These are phyloP conservation scores for Heterobasidion annosum DNA, from an alignment of 1,284 basidiomycete species.

Conservation along the genomic window DNA sequence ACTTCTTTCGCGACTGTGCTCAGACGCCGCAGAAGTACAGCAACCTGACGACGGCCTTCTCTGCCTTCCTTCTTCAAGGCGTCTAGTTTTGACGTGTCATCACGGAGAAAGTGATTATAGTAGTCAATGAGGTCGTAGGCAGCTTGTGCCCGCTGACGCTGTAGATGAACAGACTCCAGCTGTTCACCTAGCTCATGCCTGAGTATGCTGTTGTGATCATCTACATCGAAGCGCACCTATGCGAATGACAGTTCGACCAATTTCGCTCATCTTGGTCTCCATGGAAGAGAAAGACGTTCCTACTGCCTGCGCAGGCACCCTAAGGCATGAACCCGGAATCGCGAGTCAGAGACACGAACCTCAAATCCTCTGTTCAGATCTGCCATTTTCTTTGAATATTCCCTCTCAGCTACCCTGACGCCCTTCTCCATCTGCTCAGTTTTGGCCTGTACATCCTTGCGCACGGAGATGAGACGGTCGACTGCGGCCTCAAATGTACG, in stretches of 20 bases:
- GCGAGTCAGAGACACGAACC: conserved; percentile 31
- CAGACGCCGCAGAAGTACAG: conserved; percentile 82
- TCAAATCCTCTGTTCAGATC: conserved; percentile 93
- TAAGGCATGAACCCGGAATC: neutral
- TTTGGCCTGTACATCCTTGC: conserved; percentile 82
- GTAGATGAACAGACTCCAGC: conserved; percentile 89
- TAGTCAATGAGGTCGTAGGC: conserved; percentile 93
- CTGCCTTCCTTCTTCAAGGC: conserved; percentile 79
- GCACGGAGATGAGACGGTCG: conserved; percentile 77
- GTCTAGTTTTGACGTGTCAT: conserved; percentile 75
- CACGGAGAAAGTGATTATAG: conserved; percentile 88
- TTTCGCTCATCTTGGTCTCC: conserved; percentile 87
- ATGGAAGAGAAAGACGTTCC: conserved; percentile 78
- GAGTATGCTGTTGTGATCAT: neutral
- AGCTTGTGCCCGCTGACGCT: conserved; percentile 88
- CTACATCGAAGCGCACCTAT: conserved; percentile 54
- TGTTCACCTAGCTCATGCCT: conserved; percentile 69
- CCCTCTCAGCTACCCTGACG: conserved; percentile 84
- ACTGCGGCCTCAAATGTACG: conserved; percentile 86
- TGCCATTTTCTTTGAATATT: conserved; percentile 89
- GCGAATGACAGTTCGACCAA: conserved; percentile 89
- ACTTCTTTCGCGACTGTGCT: conserved; percentile 89
- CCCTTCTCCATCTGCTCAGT: conserved; percentile 90
- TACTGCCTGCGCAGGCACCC: conserved; percentile 52
- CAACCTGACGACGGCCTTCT: conserved; percentile 83